phyloP scores from a whole-genome alignment of 2,329 filamentous ascomycete species.

The Scolecobasidium constrictum region DNA sequence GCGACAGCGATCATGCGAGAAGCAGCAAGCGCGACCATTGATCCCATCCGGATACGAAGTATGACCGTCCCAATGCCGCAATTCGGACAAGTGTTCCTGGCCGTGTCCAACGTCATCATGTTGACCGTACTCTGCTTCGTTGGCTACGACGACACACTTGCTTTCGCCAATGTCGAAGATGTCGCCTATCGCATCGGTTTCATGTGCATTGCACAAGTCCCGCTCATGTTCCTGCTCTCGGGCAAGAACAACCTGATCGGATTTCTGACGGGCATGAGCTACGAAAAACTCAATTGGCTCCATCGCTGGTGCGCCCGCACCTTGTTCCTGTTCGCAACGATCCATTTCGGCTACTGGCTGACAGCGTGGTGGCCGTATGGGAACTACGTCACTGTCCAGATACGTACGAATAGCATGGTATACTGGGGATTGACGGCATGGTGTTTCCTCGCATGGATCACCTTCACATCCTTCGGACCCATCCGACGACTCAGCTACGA shows the following conservation, averaged over 20 bases:
- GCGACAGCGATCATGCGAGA: constrained; percentile 44
- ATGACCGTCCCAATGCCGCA: constrained; percentile 28
- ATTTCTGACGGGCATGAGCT: constrained; percentile 49
- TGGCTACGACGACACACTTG: constrained; percentile 34
- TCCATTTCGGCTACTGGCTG: constrained; percentile 63
- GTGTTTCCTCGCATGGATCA: constrained; percentile 55
- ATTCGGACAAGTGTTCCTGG: constrained; percentile 26
- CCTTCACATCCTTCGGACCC: constrained; percentile 51
- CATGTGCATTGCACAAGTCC: constrained; percentile 42
- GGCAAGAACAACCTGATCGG: constrained; percentile 50
- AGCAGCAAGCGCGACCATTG: constrained; percentile 36
- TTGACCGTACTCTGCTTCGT: constrained; percentile 47
- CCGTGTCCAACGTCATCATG: constrained; percentile 37
- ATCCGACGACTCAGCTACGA: constrained; percentile 58
- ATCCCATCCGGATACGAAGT: constrained; percentile 21
- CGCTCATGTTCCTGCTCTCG: constrained; percentile 44
- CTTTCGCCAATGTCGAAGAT: constrained; percentile 41
- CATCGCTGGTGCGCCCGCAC: constrained; percentile 63
- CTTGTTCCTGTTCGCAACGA: constrained; percentile 55
- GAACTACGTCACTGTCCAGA: constrained; percentile 47
- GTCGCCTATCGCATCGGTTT: constrained; percentile 47
- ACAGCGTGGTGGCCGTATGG: constrained; percentile 50
- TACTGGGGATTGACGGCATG: constrained; percentile 59
- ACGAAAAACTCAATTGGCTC: constrained; percentile 62
- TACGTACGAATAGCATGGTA: constrained; percentile 52